These are phyloP conservation scores for Colletotrichum tropicale DNA, from an alignment of 2,329 filamentous ascomycete genomes.

Conservation along the genomic window DNA sequence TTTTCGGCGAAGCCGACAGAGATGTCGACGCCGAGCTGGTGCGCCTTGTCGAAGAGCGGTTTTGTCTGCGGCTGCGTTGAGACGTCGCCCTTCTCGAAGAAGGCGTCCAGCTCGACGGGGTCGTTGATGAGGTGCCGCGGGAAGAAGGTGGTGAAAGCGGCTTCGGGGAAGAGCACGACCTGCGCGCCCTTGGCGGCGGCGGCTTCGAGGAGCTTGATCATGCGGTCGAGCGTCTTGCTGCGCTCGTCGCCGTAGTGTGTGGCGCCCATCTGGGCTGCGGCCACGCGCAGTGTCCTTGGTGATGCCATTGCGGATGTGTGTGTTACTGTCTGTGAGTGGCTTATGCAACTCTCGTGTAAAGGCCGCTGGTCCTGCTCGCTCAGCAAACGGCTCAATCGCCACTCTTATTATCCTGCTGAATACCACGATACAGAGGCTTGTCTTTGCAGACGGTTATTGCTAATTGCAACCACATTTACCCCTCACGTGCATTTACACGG, in stretches of 20 bases:
- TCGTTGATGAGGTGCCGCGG: slow-evolving; percentile 53
- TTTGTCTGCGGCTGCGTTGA: slow-evolving; percentile 45
- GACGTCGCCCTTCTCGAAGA: slow-evolving; percentile 53
- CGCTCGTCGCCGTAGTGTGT: slow-evolving; percentile 40
- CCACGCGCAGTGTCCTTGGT: slow-evolving; percentile 33
- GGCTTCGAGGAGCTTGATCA: slow-evolving; percentile 51
- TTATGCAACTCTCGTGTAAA: background rate
- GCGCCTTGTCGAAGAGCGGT: slow-evolving; percentile 53
- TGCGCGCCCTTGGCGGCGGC: slow-evolving; percentile 49
- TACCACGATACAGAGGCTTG: background rate
- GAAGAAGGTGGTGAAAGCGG: slow-evolving; percentile 62
- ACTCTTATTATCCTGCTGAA: background rate
- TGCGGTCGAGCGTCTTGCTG: slow-evolving; percentile 47
- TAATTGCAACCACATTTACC: background rate
- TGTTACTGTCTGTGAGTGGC: background rate
- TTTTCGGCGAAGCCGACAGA: slow-evolving; percentile 58
- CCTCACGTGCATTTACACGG: background rate
- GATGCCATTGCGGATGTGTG: background rate
- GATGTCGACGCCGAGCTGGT: slow-evolving; percentile 52
- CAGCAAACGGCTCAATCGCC: background rate
- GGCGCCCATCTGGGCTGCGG: slow-evolving; percentile 58
- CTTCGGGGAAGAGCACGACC: slow-evolving; percentile 58
- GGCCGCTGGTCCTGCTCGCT: background rate
- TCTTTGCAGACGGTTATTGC: no score
- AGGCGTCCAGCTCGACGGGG: slow-evolving; percentile 45